These are phyloP conservation scores for Pleurotus platypus DNA, from an alignment of 768 basidiomycete species.

Conservation along the genomic window DNA sequence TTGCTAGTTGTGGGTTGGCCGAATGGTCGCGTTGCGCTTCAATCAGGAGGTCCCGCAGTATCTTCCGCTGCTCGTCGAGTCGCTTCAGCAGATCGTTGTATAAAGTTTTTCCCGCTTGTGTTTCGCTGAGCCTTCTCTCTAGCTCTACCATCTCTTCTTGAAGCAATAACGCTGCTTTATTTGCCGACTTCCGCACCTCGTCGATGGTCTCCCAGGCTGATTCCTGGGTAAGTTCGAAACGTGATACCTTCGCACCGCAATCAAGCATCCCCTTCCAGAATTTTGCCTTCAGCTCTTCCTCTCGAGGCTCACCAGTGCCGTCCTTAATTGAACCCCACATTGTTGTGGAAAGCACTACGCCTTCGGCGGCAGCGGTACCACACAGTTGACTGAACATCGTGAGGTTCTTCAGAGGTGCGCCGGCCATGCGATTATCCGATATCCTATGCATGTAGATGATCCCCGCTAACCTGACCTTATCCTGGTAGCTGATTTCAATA, in stretches of 20 bases:
- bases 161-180: constrained; percentile 15
- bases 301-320: constrained; percentile 2
- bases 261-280: constrained; percentile 27
- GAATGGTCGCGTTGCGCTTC: neutral
- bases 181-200: constrained; percentile 3
- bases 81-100: constrained; percentile 21
- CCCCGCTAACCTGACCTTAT: constrained; percentile 27
- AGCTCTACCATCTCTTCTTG: constrained; percentile 29
- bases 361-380: constrained; percentile 36
- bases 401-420: constrained; percentile 39
- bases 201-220: constrained; percentile 27
- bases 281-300: neutral
- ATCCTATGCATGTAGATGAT: constrained; percentile 45
- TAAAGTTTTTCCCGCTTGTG: constrained; percentile 25
- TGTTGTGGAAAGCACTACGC: constrained; percentile 45
- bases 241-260: constrained; percentile 21
- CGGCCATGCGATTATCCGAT: constrained; percentile 34
- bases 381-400: constrained; percentile 46
- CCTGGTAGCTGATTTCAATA: constrained; percentile 15
- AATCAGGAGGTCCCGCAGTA: neutral
- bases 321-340: constrained; percentile 39
- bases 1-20: neutral
- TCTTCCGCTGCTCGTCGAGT: constrained; percentile 21
- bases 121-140: constrained; percentile 22
- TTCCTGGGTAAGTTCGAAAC: constrained; percentile 15